Evolutionary conservation across 1,284 basidiomycete genomes (phyloP).

Genomic region (Fomes fomentarius): DNA sequence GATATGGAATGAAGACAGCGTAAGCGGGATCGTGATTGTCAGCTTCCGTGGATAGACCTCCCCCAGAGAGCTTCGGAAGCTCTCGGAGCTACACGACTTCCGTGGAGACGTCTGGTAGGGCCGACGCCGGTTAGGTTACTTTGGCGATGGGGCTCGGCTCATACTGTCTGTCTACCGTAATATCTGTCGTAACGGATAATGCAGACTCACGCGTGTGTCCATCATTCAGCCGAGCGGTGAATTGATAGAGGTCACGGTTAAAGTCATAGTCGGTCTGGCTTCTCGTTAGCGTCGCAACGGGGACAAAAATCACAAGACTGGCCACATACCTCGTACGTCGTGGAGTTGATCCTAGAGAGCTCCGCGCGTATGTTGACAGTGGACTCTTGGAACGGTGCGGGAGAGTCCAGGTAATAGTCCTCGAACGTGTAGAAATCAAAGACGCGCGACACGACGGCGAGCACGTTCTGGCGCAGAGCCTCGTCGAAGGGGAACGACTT

Average conservation of each 20-base stretch:
- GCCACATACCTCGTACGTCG: conserved; percentile 46
- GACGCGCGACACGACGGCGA: conserved; percentile 54
- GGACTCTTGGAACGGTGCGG: conserved; percentile 63
- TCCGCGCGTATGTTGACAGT: conserved; percentile 56
- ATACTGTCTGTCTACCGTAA: too few relatives aligned
- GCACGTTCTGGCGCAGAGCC: conserved; percentile 61
- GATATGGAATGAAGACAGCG: too few relatives aligned
- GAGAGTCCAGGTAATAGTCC: conserved; percentile 60
- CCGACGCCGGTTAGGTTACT: too few relatives aligned
- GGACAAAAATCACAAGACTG: background rate
- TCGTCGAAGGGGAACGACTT: conserved; percentile 68
- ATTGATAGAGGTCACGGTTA: conserved; percentile 58
- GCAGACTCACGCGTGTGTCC: conserved; percentile 59
- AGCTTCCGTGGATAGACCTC: too few relatives aligned
- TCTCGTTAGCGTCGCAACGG: background rate
- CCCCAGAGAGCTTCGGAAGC: too few relatives aligned
- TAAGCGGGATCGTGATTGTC: too few relatives aligned
- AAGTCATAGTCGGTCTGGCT: conserved; percentile 57
- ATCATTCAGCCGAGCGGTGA: conserved; percentile 61
- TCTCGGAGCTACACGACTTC: too few relatives aligned
- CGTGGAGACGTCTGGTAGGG: too few relatives aligned
- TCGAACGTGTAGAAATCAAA: conserved; percentile 72
- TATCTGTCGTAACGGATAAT: background rate
- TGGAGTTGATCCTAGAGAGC: conserved; percentile 50
- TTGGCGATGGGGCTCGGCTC: background rate